phyloP scores from a whole-genome alignment of 2,329 filamentous ascomycete species.

The Cladosporium sphaerospermum region DNA sequence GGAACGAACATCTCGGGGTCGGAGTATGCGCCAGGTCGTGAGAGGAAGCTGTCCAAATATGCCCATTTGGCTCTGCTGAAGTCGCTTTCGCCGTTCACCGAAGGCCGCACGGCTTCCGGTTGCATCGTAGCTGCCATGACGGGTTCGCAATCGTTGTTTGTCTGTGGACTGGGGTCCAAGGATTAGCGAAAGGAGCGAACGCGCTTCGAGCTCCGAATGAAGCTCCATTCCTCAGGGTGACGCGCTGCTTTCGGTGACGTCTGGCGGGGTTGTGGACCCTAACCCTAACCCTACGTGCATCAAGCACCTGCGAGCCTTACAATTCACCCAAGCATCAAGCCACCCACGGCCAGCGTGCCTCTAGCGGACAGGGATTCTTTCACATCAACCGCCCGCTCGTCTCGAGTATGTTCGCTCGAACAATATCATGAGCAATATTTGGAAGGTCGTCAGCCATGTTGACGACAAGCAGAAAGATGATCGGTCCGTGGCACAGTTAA shows the following conservation, averaged over 20 bases:
- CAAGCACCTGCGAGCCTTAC: too few relatives aligned
- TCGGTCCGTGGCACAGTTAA: background rate
- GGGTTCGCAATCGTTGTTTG: background rate
- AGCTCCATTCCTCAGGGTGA: background rate
- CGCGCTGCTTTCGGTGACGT: too few relatives aligned
- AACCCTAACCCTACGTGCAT: too few relatives aligned
- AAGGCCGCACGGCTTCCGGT: constrained; percentile 13
- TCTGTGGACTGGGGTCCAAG: background rate
- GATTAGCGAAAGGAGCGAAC: background rate
- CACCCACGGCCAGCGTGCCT: too few relatives aligned
- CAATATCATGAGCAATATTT: constrained; percentile 3
- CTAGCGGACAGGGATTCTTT: too few relatives aligned
- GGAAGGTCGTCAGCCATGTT: constrained; percentile 6
- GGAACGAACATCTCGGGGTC: constrained; percentile 47
- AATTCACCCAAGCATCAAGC: too few relatives aligned
- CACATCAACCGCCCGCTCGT: background rate
- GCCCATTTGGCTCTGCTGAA: constrained; percentile 46
- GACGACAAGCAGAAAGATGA: background rate
- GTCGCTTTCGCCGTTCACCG: constrained; percentile 30
- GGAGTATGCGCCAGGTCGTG: constrained; percentile 72
- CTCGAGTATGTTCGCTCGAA: too few relatives aligned
- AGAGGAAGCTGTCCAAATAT: constrained; percentile 75
- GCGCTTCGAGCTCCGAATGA: background rate
- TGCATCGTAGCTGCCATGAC: constrained; percentile 20
- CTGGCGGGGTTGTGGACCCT: too few relatives aligned